Evolutionary conservation across 2,329 filamentous ascomycete species (phyloP), one percentile per base, ranked within the genome.

Genomic region (Akanthomyces muscarius): DNA sequence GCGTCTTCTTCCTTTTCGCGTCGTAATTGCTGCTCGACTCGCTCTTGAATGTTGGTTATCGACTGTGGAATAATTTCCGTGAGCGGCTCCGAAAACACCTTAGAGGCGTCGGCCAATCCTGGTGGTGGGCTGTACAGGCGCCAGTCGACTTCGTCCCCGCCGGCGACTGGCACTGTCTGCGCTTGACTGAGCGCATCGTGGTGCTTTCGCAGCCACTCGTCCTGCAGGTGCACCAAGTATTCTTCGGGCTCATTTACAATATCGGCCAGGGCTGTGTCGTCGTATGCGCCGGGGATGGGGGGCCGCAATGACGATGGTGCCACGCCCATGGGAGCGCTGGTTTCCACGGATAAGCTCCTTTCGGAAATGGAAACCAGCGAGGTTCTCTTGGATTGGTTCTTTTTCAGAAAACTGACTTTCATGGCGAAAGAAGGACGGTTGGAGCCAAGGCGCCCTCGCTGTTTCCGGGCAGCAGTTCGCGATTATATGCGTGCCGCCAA

Each of bases 51-150:
- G 23, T 75, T 81, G 5, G 78, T 75, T 21, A 85, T 75, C 2
- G 83, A 83, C 1, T 75, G 68, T 16, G 71, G 66, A 11, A 84
- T 67, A 18, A 85, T 67, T 7, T 76, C 72, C 4, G 72, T 66
- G 1, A 84, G 70, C 8, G 78, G 70, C 4, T 78, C 74, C 2
- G 78, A 77, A 0, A 74, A 74, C 59, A 75, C 67, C 44, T 76
- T 75, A 18, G 76, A 73, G 0, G 73, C 68, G 36, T 76, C 72
- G 5, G 63, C 71, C 7, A 86, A 69, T 0, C 74, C 76, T 13
- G 69, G 66, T 0, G 83, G 83, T 4, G 81, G 80, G 3, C 77
- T 74, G 65, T 81, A 83, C 57, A 75, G 70, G 44, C 72, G 76
- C 80, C 82, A 84, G 67, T 81, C 77, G 41, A 77, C 71, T 3